Conservation (phyloP, 768 basidiomycete genomes). For the Rhodotorula paludigena region DNA sequence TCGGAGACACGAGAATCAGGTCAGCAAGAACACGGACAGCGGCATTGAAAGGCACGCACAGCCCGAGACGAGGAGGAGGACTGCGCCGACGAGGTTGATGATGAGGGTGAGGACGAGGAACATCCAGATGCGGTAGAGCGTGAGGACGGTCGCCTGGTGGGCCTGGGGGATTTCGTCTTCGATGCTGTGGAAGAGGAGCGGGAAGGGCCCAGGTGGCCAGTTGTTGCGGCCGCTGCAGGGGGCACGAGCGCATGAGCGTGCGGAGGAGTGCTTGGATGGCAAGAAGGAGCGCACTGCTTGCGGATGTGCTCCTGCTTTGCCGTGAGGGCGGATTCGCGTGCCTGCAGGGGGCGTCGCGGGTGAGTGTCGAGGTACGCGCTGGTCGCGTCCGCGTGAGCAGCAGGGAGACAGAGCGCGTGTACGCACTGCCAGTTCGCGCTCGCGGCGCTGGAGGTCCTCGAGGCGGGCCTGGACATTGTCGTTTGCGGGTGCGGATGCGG, state of each 20-base stretch:
- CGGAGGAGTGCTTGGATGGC: background rate
- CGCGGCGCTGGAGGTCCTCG: slow-evolving; percentile 69
- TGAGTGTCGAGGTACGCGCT: background rate
- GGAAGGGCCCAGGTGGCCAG: slow-evolving; percentile 84
- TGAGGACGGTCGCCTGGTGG: slow-evolving; percentile 70
- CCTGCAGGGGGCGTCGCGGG: slow-evolving; percentile 36
- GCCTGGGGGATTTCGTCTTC: slow-evolving; percentile 71
- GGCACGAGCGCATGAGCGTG: slow-evolving; percentile 43
- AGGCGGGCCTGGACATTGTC: slow-evolving; percentile 43
- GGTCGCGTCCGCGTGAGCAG: too few relatives aligned
- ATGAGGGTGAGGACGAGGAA: slow-evolving; percentile 74
- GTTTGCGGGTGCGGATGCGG: slow-evolving; percentile 45
- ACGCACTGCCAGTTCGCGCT: slow-evolving; percentile 63
- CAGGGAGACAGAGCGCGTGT: background rate
- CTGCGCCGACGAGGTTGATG: slow-evolving; percentile 84
- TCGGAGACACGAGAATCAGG: background rate
- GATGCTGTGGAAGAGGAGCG: slow-evolving; percentile 91
- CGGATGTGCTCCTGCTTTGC: slow-evolving; percentile 57
- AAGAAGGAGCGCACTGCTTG: slow-evolving; percentile 45
- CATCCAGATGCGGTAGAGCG: slow-evolving; percentile 91
- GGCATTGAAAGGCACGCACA: background rate
- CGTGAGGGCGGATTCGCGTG: slow-evolving; percentile 56
- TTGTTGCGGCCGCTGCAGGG: slow-evolving; percentile 71
- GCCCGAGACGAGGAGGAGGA: slow-evolving; percentile 75
- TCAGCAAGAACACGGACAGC: background rate